Conservation (phyloP, 1,284 basidiomycete genomes). For the Ustilago crameri region DNA sequence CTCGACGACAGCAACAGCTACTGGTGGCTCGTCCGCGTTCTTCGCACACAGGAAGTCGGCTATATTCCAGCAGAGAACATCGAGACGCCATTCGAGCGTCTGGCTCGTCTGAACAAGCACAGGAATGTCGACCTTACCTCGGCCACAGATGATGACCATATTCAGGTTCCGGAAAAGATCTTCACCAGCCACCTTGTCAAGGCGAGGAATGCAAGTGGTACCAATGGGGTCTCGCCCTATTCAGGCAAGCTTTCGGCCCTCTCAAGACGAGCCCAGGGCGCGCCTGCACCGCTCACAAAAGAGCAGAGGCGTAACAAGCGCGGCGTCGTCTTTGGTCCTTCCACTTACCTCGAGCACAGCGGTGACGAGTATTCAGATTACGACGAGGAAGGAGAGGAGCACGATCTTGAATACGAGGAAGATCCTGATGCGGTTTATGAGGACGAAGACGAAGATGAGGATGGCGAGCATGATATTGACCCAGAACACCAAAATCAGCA, state of each 20-base stretch:
- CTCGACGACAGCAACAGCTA: conserved; percentile 68
- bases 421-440: conserved; percentile 54
- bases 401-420: conserved; percentile 53
- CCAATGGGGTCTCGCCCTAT: conserved; percentile 52
- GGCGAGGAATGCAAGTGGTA: conserved; percentile 48
- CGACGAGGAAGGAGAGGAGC: conserved; percentile 55
- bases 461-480: conserved; percentile 11
- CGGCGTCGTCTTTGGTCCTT: conserved; percentile 62
- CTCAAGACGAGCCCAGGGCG: conserved; percentile 58
- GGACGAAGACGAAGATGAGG: conserved; percentile 25
- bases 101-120: conserved; percentile 95
- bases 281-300: conserved; percentile 41
- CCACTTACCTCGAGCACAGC: conserved; percentile 65
- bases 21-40: conserved; percentile 68
- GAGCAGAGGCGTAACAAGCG: conserved; percentile 53
- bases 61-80: conserved; percentile 99
- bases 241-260: conserved; percentile 67
- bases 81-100: conserved; percentile 95
- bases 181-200: conserved; percentile 61
- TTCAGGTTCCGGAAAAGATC: conserved; percentile 58
- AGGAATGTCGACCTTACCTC: conserved; percentile 82
- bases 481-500: conserved; percentile 7
- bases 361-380: conserved; percentile 63
- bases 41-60: conserved; percentile 84
- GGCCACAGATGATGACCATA: conserved; percentile 66